These are phyloP conservation scores for Boletus vermiculosoides DNA, from an alignment of 768 basidiomycete species.

Conservation along the genomic window DNA sequence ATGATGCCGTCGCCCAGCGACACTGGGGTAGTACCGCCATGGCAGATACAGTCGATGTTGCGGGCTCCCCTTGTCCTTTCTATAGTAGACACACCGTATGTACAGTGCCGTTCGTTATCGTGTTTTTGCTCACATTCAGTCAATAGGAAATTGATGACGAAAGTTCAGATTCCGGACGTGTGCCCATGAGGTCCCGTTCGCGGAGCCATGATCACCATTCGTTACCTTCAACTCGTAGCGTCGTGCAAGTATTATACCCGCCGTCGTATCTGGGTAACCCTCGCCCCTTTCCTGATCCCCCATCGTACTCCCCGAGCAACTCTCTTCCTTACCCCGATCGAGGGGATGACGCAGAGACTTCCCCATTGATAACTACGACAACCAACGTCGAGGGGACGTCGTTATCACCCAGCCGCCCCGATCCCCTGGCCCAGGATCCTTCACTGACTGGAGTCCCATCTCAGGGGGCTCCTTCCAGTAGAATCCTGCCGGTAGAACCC, in stretches of 20 bases:
- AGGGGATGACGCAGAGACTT: neutral
- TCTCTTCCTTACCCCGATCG: neutral
- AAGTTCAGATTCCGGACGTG: neutral
- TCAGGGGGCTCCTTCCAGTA: neutral
- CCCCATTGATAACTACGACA: neutral
- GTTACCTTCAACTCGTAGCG: constrained; percentile 21
- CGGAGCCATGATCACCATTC: neutral
- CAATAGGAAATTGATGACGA: constrained; percentile 9
- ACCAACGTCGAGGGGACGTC: neutral
- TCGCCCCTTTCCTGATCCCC: constrained; percentile 16
- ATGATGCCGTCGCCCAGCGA: neutral
- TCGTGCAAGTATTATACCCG: constrained; percentile 31
- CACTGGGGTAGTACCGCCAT: neutral
- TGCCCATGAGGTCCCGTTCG: neutral
- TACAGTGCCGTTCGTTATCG: neutral
- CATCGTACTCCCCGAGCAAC: constrained; percentile 17
- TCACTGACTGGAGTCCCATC: constrained; percentile 19
- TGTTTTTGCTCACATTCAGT: constrained; percentile 5
- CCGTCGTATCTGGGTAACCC: constrained; percentile 15
- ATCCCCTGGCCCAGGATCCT: constrained; percentile 16
- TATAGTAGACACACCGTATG: constrained; percentile 7
- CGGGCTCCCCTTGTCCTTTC: neutral
- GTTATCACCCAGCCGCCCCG: neutral
- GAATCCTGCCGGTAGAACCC: neutral
- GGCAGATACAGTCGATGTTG: neutral